Percentiles rank a stretch among this genome's conserved stretches.
phyloP scores from a whole-genome alignment of 805 yeast species.

The Saturnispora kantuleensis region DNA sequence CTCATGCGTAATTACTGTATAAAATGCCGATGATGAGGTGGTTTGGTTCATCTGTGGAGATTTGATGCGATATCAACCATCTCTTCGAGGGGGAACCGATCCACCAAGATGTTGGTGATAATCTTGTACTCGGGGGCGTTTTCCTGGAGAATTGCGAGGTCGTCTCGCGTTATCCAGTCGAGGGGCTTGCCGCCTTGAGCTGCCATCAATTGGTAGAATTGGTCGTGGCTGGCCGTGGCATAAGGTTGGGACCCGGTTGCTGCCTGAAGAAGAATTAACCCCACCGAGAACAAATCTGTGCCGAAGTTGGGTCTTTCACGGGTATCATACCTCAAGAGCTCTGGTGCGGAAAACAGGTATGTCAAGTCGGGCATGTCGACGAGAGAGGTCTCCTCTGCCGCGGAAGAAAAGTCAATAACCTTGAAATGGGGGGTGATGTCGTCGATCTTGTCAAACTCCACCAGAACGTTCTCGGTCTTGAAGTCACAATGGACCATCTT shows the following conservation, averaged over 20 bases:
- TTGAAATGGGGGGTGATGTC: conserved; percentile 29
- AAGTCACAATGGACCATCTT: conserved; percentile 37
- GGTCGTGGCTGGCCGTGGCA: conserved; percentile 20
- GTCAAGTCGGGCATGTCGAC: conserved; percentile 26
- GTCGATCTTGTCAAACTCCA: conserved; percentile 12
- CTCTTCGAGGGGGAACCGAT: conserved; percentile 22
- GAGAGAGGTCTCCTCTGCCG: conserved; percentile 17
- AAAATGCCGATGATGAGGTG: too few species aligned
- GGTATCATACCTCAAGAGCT: conserved; percentile 28
- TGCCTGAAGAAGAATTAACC: conserved; percentile 34
- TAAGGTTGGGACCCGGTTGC: conserved; percentile 41
- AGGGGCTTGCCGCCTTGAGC: conserved; percentile 26
- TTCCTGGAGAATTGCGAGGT: conserved; percentile 16
- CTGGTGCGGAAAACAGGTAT: conserved; percentile 40
- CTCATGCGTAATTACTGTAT: too few species aligned
- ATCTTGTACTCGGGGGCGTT: conserved; percentile 16
- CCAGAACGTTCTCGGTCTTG: conserved; percentile 37
- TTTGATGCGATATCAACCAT: neutral
- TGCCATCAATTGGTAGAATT: conserved; percentile 25
- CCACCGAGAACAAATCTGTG: conserved; percentile 39
- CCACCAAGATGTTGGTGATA: conserved; percentile 22
- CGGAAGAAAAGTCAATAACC: conserved; percentile 41
- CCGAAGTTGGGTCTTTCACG: conserved; percentile 14
- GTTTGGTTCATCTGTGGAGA: too few species aligned
- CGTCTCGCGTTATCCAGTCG: conserved; percentile 24